Percentiles rank a stretch among this genome's conserved stretches.
Conservation (phyloP, 306 rosid species). For the Prunus salicina region DNA sequence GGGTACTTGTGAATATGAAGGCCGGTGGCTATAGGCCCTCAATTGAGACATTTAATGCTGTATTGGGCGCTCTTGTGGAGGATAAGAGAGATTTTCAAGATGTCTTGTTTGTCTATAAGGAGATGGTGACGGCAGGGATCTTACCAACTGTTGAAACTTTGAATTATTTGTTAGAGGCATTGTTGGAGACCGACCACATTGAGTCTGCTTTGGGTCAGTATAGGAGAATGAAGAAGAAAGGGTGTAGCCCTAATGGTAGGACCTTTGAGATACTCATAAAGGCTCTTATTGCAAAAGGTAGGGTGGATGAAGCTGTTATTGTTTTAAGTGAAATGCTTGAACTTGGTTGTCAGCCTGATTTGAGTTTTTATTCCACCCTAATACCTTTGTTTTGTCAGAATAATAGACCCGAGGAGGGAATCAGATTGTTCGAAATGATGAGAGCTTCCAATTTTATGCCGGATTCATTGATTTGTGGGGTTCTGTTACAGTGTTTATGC, state of each 20-base stretch:
- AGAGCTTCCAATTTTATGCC: slow-evolving; percentile 54
- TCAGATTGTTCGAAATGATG: slow-evolving; percentile 64
- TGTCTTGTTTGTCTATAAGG: slow-evolving; percentile 75
- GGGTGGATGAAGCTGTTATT: slow-evolving; percentile 61
- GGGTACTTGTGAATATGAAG: slow-evolving; percentile 54
- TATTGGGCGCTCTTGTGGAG: slow-evolving; percentile 58
- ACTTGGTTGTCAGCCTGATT: slow-evolving; percentile 42
- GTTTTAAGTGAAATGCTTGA: slow-evolving; percentile 47
- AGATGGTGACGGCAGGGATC: slow-evolving; percentile 73
- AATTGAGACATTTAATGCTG: slow-evolving; percentile 49
- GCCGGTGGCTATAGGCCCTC: slow-evolving; percentile 53
- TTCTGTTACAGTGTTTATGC: slow-evolving; percentile 59
- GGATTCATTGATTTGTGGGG: slow-evolving; percentile 37
- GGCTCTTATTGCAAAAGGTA: slow-evolving; percentile 44
- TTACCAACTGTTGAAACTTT: slow-evolving; percentile 63
- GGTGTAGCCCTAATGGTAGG: slow-evolving; percentile 65
- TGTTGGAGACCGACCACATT: slow-evolving; percentile 40
- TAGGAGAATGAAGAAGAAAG: slow-evolving; percentile 72
- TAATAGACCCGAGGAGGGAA: slow-evolving; percentile 51
- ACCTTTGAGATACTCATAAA: slow-evolving; percentile 63
- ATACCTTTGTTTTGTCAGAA: slow-evolving; percentile 72
- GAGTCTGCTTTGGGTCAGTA: slow-evolving; percentile 76
- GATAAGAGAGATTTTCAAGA: slow-evolving; percentile 50
- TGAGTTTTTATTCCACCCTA: slow-evolving; percentile 51
- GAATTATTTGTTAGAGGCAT: slow-evolving; percentile 67